These are phyloP conservation scores for Tuber calosporum DNA, from an alignment of 495 filamentous ascomycete genomes.

Conservation along the genomic window DNA sequence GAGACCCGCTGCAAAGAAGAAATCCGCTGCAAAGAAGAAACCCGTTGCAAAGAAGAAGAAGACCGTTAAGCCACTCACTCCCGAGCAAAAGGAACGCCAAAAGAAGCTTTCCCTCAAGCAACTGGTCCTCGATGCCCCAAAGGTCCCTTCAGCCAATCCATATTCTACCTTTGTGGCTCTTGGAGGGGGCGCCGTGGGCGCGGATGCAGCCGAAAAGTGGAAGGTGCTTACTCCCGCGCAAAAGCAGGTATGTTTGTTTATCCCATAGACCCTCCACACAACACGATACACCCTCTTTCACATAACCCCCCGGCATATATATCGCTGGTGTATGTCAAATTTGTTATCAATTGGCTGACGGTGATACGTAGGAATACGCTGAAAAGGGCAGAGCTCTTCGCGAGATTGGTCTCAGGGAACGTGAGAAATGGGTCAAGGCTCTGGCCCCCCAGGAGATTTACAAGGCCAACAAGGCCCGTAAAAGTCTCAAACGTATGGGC, in stretches of 20 bases:
- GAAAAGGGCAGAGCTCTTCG: neutral
- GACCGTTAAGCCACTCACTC: neutral
- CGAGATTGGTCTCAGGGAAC: neutral
- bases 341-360: constrained; percentile 6
- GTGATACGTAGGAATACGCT: constrained; percentile 3
- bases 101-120: neutral
- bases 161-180: neutral
- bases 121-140: neutral
- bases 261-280: neutral
- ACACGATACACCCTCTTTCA: neutral
- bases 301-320: neutral
- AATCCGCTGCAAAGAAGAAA: neutral
- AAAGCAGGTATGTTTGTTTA: constrained; percentile 12
- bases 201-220: neutral
- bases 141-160: neutral
- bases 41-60: constrained; percentile 8
- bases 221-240: constrained; percentile 12
- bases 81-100: neutral
- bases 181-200: neutral
- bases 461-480: constrained; percentile 22
- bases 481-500: constrained; percentile 16
- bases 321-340: neutral
- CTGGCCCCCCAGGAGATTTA: neutral
- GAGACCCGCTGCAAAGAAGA: neutral
- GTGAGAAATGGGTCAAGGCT: constrained; percentile 12